These are phyloP conservation scores for Suaeda aralocaspica DNA, from an alignment of 148 eudicot genomes.

Conservation along the genomic window DNA sequence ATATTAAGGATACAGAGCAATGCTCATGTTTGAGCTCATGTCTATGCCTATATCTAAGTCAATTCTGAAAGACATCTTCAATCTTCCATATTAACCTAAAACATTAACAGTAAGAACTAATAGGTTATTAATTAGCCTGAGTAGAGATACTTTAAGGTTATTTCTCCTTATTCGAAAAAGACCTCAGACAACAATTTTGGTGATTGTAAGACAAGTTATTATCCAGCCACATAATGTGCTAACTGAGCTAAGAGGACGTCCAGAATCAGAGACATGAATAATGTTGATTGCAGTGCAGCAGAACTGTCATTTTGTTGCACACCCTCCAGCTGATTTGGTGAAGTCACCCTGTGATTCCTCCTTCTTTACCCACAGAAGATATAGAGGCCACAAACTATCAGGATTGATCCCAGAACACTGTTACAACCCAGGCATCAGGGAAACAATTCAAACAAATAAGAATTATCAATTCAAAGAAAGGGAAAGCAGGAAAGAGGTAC, in stretches of 20 bases:
- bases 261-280: conserved; percentile 6
- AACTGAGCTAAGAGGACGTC: background rate
- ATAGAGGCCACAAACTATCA: conserved; percentile 49
- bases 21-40: background rate
- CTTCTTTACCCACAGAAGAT: conserved; percentile 51
- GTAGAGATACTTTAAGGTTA: too few relatives aligned
- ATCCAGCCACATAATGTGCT: background rate
- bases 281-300: conserved; percentile 8
- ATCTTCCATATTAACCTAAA: too few relatives aligned
- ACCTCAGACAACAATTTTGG: background rate
- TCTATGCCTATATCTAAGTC: too few relatives aligned
- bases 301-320: conserved; percentile 13
- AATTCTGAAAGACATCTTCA: too few relatives aligned
- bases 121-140: too few relatives aligned
- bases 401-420: conserved; percentile 51
- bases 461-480: background rate
- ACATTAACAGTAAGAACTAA: too few relatives aligned
- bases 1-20: background rate
- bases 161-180: background rate
- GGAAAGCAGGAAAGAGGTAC: too few relatives aligned
- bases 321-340: conserved; percentile 28
- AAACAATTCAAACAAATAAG: background rate
- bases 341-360: background rate
- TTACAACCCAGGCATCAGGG: background rate
- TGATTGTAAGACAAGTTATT: background rate